Percentiles rank a stretch among this genome's conserved stretches.
These are phyloP conservation scores for Trametes hirsuta DNA, from an alignment of 1,284 basidiomycete genomes.

Conservation along the genomic window DNA sequence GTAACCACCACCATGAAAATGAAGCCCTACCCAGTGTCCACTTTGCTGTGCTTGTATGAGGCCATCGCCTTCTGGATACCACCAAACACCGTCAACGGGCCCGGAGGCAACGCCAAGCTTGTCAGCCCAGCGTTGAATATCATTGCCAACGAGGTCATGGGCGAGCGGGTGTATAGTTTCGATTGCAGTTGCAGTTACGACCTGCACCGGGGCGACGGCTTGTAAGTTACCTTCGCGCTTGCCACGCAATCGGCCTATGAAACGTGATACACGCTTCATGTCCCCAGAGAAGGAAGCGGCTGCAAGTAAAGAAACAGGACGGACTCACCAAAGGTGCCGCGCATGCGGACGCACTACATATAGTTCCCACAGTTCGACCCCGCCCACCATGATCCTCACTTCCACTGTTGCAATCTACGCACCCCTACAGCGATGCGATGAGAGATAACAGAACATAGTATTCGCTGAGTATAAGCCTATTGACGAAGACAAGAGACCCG, in stretches of 20 bases:
- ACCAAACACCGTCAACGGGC: conserved; percentile 19
- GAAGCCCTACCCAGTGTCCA: conserved; percentile 9
- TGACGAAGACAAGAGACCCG: not conserved
- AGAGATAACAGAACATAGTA: not conserved
- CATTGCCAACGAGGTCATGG: not conserved
- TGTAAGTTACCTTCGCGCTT: not conserved
- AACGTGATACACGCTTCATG: not conserved
- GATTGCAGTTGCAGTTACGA: not conserved
- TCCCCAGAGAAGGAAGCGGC: too few relatives aligned
- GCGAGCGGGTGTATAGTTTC: conserved; percentile 9
- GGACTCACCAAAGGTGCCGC: too few relatives aligned
- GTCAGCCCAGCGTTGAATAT: conserved; percentile 12
- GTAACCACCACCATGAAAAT: conserved; percentile 24
- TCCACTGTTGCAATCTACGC: too few relatives aligned
- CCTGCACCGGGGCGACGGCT: too few relatives aligned
- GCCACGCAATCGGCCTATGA: conserved; percentile 1
- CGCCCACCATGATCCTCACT: too few relatives aligned
- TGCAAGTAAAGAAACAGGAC: not conserved
- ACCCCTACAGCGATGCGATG: not conserved
- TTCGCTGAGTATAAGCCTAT: not conserved
- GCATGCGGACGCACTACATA: too few relatives aligned
- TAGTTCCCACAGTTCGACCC: too few relatives aligned
- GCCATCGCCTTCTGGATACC: not conserved
- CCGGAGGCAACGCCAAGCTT: conserved; percentile 2
- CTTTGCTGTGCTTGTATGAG: not conserved